Base-by-base conservation (phyloP, 768 basidiomycete genomes). In the Mycena galericulata region DNA sequence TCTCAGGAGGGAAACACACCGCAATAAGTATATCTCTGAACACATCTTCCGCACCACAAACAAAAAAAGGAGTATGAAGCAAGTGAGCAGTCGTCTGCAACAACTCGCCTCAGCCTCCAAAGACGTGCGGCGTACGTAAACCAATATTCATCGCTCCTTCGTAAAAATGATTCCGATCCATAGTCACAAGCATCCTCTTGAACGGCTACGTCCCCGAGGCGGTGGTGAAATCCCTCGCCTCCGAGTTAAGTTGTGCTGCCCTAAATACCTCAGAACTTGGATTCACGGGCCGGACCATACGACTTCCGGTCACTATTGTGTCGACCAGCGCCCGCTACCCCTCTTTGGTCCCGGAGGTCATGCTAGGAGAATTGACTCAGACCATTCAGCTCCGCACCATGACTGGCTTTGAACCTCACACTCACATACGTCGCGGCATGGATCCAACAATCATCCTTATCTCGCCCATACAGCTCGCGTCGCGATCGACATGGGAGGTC, bases 31-130 rank as follows among this genome's bases (percentile, higher is more conserved):
- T 32, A 57, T 68, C 10, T 50, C 60, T 18, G 5, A 50, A 2
- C 34, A n/a, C 46, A 60, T 69, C 5, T 40, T 54, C n/a, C 2
- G 38, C 14, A 27, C 17, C 29, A 69, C 62, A 3, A 68, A 64
- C 57, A 10, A 47, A 32, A 1, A 26, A 0, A 47, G 68, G 32
- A 60, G 41, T 12, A 1, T 51, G 3, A 69, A 55, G 26, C 62
- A 69, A 59, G 56, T 68, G 5, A 30, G 26, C n/a, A 68, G 67
- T 22, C 67, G 67, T 22, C 14, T 68, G 9, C 68, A 69, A 26
- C 62, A 64, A 24, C 41, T 69, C n/a, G 27, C n/a, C n/a, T n/a
- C n/a, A n/a, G n/a, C n/a, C n/a, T n/a, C n/a, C n/a, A n/a, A 15
- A 34, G 26, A 8, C 24, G 45, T 7, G n/a, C n/a, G n/a, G n/a